Evolutionary conservation across 345 rosid species (phyloP).

Genomic region (Stellera chamaejasme): DNA sequence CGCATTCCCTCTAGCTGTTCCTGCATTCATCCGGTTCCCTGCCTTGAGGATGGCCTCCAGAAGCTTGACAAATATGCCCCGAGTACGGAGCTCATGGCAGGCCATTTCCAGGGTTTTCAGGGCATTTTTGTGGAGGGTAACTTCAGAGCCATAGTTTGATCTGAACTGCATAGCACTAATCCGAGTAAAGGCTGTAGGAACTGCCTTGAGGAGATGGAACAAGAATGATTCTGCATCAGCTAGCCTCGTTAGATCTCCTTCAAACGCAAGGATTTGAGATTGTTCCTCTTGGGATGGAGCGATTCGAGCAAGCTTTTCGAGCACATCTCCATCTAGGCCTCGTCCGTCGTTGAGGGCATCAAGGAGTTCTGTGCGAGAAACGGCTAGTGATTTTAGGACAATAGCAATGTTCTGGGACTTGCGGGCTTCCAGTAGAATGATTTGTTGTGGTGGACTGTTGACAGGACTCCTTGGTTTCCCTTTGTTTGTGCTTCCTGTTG

Average conservation of each 20-base stretch:
- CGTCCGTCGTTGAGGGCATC: constrained; percentile 44
- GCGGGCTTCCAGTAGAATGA: constrained; percentile 57
- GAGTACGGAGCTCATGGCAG: constrained; percentile 61
- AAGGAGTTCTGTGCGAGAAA: constrained; percentile 49
- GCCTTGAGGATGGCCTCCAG: constrained; percentile 91
- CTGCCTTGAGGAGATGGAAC: constrained; percentile 52
- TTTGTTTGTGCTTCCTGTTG: constrained; percentile 11
- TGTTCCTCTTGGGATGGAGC: constrained; percentile 68
- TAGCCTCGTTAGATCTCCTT: constrained; percentile 46
- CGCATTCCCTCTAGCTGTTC: constrained; percentile 86
- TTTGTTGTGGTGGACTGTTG: constrained; percentile 27
- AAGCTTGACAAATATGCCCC: constrained; percentile 74
- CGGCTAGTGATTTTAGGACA: constrained; percentile 59
- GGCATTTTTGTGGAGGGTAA: constrained; percentile 31
- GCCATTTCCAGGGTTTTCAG: constrained; percentile 49
- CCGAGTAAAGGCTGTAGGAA: constrained; percentile 64
- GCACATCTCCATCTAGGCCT: constrained; percentile 44
- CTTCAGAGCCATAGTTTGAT: constrained; percentile 52
- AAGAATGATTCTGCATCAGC: constrained; percentile 75
- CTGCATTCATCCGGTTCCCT: constrained; percentile 90
- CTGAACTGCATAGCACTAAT: constrained; percentile 60
- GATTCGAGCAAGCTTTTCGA: constrained; percentile 67
- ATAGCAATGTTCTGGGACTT: constrained; percentile 79
- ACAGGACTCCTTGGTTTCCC: constrained; percentile 15
- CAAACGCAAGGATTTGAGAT: constrained; percentile 40